Conservation (phyloP, 2,329 filamentous ascomycete species). For the Trichoderma afroharzianum region DNA sequence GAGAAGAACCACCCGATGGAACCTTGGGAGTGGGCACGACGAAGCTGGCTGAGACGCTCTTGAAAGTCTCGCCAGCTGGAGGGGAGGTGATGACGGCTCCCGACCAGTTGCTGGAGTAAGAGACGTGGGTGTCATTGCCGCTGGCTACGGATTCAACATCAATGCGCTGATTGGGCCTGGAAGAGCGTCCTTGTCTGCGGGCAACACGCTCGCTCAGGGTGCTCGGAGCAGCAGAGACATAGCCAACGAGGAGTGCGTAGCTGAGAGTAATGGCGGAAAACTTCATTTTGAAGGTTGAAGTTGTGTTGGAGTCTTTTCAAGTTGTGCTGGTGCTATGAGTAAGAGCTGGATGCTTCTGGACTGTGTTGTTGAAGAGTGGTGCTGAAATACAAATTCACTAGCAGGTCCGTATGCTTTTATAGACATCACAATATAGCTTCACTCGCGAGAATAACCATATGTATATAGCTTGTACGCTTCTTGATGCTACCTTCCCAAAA, state of each 20-base stretch:
- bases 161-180: not conserved
- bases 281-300: not conserved
- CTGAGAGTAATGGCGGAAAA: not conserved
- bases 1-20: not conserved
- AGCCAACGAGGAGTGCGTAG: not conserved
- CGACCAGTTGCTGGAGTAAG: constrained; percentile 3
- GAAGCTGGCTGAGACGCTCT: not conserved
- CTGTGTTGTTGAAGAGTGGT: not conserved
- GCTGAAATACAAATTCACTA: not conserved
- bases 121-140: not conserved
- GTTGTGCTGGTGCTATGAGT: not conserved
- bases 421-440: not conserved
- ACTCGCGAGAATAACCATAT: not conserved
- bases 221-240: not conserved
- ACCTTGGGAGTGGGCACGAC: not conserved
- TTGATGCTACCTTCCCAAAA: not conserved
- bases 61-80: not conserved
- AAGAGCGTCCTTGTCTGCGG: not conserved
- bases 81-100: constrained; percentile 5
- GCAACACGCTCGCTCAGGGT: not conserved
- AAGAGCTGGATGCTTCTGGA: not conserved
- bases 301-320: not conserved
- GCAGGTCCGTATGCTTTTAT: not conserved
- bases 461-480: not conserved
- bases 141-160: not conserved